phyloP scores from a whole-genome alignment of 2,329 filamentous ascomycete genomes.

The Aspergillus fumigatiaffinis region DNA sequence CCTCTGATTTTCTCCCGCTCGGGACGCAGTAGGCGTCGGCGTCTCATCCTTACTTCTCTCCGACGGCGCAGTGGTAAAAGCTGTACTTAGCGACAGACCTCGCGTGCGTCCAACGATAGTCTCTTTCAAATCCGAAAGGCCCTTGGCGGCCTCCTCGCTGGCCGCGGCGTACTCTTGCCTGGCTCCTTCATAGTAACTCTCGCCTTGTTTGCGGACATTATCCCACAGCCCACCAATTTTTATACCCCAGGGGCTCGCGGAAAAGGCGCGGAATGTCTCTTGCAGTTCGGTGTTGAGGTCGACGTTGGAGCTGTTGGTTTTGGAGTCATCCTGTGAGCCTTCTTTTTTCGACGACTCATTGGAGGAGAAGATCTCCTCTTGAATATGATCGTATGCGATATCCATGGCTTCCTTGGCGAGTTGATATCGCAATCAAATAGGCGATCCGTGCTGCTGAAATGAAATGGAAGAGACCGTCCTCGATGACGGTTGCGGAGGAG shows the following conservation, averaged over 20 bases:
- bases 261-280: constrained; percentile 92
- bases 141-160: constrained; percentile 75
- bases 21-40: constrained; percentile 24
- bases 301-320: constrained; percentile 33
- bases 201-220: constrained; percentile 90
- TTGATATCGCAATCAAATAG: not conserved
- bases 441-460: not conserved
- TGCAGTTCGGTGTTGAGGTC: constrained; percentile 83
- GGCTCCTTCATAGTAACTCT: constrained; percentile 79
- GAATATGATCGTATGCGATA: constrained; percentile 94
- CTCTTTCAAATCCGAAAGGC: constrained; percentile 66
- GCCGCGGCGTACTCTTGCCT: constrained; percentile 77
- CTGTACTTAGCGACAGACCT: constrained; percentile 61
- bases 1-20: constrained; percentile 13
- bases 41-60: constrained; percentile 27
- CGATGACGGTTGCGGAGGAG: not conserved
- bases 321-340: constrained; percentile 44
- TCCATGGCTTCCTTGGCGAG: constrained; percentile 61
- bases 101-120: constrained; percentile 70
- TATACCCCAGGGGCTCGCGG: constrained; percentile 84
- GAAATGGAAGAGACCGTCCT: not conserved
- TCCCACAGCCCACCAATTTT: constrained; percentile 84
- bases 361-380: constrained; percentile 68
- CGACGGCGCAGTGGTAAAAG: constrained; percentile 17
- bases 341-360: constrained; percentile 49